These are phyloP conservation scores for Leucogyrophana mollusca DNA, from an alignment of 768 basidiomycete species.

Conservation along the genomic window DNA sequence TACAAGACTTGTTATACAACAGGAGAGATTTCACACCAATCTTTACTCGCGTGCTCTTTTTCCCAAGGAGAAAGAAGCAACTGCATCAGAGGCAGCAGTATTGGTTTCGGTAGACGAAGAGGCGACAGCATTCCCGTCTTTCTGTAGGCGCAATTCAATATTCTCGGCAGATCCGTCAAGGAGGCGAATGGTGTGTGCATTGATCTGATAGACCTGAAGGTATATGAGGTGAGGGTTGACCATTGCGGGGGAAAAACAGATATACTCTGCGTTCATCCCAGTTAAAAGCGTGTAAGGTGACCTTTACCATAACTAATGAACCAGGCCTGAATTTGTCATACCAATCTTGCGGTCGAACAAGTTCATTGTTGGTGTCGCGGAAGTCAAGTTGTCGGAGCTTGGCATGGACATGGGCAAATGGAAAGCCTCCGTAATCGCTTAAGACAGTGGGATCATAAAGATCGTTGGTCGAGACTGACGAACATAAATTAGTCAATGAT, in stretches of 20 bases:
- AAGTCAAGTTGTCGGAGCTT: neutral
- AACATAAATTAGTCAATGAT: too few relatives aligned
- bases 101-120: too few relatives aligned
- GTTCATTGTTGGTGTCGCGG: neutral
- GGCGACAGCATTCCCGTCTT: too few relatives aligned
- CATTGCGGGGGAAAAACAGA: too few relatives aligned
- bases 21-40: too few relatives aligned
- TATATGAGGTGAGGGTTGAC: too few relatives aligned
- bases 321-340: neutral
- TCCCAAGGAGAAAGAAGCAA: too few relatives aligned
- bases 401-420: neutral
- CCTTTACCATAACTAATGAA: neutral
- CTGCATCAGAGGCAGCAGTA: too few relatives aligned
- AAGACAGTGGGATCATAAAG: neutral
- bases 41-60: too few relatives aligned
- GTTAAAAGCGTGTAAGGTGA: neutral
- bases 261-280: neutral
- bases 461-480: too few relatives aligned
- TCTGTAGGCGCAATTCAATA: too few relatives aligned
- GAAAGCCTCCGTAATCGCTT: neutral
- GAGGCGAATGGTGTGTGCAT: neutral
- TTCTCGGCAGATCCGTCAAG: neutral
- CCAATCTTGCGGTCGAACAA: neutral
- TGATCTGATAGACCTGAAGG: neutral
- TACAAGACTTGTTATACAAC: too few relatives aligned